Evolutionary conservation across 2,329 filamentous ascomycete species (phyloP).

Genomic region (Xylariaceae sp.): DNA sequence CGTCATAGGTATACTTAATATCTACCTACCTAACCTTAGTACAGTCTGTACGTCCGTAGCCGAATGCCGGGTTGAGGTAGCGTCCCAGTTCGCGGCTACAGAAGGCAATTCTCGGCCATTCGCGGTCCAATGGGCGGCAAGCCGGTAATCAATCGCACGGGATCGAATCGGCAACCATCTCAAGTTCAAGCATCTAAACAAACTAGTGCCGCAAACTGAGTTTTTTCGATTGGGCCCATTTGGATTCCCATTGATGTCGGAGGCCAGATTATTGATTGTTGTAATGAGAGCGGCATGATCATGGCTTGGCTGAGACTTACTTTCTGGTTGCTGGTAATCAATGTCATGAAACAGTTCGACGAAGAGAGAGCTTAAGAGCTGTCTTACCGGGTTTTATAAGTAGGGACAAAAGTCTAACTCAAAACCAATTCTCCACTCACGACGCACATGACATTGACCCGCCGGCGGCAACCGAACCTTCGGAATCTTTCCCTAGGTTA

Average conservation of each 20-base stretch:
- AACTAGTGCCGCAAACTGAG: too few relatives aligned
- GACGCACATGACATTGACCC: constrained; percentile 28
- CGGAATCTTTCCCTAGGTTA: neutral
- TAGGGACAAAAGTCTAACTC: too few relatives aligned
- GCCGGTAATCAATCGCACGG: neutral
- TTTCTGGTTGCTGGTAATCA: neutral
- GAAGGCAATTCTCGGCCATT: constrained; percentile 29
- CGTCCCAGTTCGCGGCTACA: constrained; percentile 20
- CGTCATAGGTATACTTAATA: too few relatives aligned
- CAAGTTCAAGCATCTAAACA: too few relatives aligned
- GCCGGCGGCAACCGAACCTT: constrained; percentile 28
- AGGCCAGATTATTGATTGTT: neutral
- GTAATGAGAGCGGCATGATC: neutral
- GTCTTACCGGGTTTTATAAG: too few relatives aligned
- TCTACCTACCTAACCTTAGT: too few relatives aligned
- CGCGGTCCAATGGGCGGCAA: constrained; percentile 15
- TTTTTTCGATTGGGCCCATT: neutral
- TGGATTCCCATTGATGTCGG: too few relatives aligned
- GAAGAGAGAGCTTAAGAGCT: neutral
- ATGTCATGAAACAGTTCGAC: neutral
- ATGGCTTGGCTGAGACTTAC: neutral
- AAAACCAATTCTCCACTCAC: constrained; percentile 12
- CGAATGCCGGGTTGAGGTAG: neutral
- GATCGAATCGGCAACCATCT: neutral
- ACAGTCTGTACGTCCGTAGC: neutral